Evolutionary conservation across 2,329 filamentous ascomycete genomes (phyloP).

Genomic region (Bipolaris sorokiniana): DNA sequence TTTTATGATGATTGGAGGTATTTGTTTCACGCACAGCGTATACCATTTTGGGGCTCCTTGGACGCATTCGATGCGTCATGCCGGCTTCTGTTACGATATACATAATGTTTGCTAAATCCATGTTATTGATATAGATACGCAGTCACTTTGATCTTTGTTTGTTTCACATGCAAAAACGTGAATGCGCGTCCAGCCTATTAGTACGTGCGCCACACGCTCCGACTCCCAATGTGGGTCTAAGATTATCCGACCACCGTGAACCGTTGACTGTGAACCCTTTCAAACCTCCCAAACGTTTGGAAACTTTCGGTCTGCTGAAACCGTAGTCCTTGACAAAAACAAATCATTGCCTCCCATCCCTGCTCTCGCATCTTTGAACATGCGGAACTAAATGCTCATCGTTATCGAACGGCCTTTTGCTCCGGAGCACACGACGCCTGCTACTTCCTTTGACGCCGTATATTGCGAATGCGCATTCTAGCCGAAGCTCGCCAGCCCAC

Average conservation of each 20-base stretch:
- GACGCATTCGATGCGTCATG: conserved; percentile 35
- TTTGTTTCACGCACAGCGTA: conserved; percentile 47
- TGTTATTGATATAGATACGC: conserved; percentile 5
- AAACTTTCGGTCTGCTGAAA: conserved; percentile 4
- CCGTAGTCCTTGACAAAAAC: conserved; percentile 1
- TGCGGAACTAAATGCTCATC: conserved; percentile 10
- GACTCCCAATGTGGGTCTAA: conserved; percentile 8
- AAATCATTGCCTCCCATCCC: background rate
- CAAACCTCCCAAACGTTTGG: conserved; percentile 11
- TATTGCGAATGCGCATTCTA: background rate
- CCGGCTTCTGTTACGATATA: conserved; percentile 39
- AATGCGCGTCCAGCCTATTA: conserved; percentile 27
- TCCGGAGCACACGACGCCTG: conserved; percentile 6
- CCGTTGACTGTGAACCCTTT: conserved; percentile 13
- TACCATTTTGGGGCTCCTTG: conserved; percentile 44
- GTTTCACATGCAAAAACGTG: conserved; percentile 27
- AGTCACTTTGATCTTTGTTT: background rate
- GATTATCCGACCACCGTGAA: conserved; percentile 11
- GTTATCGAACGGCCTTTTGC: conserved; percentile 10
- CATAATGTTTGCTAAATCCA: conserved; percentile 42
- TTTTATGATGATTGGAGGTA: conserved; percentile 41
- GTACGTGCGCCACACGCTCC: conserved; percentile 25
- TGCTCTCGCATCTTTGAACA: background rate
- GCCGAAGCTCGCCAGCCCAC: background rate
- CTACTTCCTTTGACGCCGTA: background rate